A percentile compares a stretch with the other conserved stretches of the same genome.
phyloP scores from a whole-genome alignment of 257 asterid genomes.

The Nicotiana noctiflora region DNA sequence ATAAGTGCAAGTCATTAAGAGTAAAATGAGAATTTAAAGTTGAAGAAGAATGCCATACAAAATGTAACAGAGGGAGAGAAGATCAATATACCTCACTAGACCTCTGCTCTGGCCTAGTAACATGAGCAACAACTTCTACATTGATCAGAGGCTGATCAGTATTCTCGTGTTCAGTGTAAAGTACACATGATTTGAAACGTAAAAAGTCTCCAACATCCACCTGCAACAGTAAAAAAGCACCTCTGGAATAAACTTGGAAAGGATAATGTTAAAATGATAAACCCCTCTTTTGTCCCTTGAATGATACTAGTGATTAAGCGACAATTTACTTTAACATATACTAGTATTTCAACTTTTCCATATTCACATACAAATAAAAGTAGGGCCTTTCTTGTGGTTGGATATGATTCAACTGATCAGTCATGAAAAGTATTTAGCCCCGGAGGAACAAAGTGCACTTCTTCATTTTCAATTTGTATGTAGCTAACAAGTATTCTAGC shows the following conservation, averaged over 20 bases:
- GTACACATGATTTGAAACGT: slow-evolving; percentile 78
- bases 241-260: neutral
- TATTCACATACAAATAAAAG: too few species aligned
- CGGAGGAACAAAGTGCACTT: neutral
- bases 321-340: neutral
- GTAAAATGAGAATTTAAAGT: neutral
- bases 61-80: neutral
- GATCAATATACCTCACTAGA: slow-evolving; percentile 75
- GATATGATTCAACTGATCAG: neutral
- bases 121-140: slow-evolving; percentile 92
- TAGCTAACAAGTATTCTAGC: neutral
- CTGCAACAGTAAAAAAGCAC: slow-evolving; percentile 30
- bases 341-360: neutral
- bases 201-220: slow-evolving; percentile 97
- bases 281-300: neutral
- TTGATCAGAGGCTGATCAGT: slow-evolving; percentile 68
- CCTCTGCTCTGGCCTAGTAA: slow-evolving; percentile 85
- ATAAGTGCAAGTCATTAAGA: neutral
- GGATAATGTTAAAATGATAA: neutral
- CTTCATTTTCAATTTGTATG: neutral
- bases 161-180: slow-evolving; percentile 69
- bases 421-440: neutral
- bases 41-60: neutral
- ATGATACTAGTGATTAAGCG: neutral
- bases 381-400: too few species aligned